A percentile compares a stretch with the other conserved stretches of the same genome.
Conservation (phyloP, 2,329 filamentous ascomycete genomes). For the Penicillium sumatraense region DNA sequence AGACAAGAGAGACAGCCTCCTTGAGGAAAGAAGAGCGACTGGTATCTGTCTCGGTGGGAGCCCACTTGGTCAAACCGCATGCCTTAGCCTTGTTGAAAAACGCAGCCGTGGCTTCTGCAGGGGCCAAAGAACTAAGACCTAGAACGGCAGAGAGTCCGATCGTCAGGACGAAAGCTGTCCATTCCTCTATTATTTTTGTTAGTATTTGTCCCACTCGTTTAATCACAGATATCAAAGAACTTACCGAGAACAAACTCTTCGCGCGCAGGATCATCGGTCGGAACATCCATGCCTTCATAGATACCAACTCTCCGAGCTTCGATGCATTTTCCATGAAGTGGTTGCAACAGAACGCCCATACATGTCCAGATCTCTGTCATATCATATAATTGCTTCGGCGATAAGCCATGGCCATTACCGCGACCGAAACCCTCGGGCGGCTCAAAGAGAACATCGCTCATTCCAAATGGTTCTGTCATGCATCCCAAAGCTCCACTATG, state of each 20-base stretch:
- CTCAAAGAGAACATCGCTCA: conserved; percentile 59
- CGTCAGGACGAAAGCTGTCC: conserved; percentile 64
- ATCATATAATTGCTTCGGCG: conserved; percentile 62
- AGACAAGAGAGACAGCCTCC: conserved; percentile 63
- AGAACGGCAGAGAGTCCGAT: conserved; percentile 62
- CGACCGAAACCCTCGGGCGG: conserved; percentile 62
- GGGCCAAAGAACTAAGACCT: conserved; percentile 51
- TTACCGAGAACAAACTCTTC: conserved; percentile 60
- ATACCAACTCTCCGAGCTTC: conserved; percentile 62
- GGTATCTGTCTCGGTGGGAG: conserved; percentile 49
- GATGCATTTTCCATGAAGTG: conserved; percentile 58
- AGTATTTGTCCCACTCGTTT: neutral
- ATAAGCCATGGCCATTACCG: conserved; percentile 61
- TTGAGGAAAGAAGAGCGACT: conserved; percentile 63
- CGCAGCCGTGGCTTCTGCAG: conserved; percentile 42
- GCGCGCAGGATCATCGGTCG: conserved; percentile 41
- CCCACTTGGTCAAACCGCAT: conserved; percentile 63
- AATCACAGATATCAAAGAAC: conserved; percentile 19
- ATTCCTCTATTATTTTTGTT: conserved; percentile 56
- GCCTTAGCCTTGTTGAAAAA: conserved; percentile 59
- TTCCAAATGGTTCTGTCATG: conserved; percentile 55
- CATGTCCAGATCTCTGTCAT: conserved; percentile 70
- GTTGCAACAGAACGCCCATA: conserved; percentile 59
- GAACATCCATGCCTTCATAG: conserved; percentile 59
- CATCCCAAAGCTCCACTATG: conserved; percentile 46